These are phyloP conservation scores for Bruguiera hainesii DNA, from an alignment of 441 rosid species.

Conservation along the genomic window DNA sequence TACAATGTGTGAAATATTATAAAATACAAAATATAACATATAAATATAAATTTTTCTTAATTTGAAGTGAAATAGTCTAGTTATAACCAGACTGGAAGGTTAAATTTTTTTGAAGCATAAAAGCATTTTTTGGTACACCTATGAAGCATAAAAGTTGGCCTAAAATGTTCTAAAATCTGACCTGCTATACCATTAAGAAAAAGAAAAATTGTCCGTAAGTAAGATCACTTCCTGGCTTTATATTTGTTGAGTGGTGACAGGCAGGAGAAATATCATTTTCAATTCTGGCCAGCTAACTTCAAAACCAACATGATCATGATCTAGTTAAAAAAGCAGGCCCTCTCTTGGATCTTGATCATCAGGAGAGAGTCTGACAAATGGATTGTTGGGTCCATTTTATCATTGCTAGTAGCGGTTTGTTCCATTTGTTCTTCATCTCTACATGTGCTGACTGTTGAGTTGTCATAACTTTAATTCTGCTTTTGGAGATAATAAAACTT, in stretches of 20 bases:
- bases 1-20: no score
- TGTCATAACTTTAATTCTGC: background rate
- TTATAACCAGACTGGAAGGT: no score
- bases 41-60: no score
- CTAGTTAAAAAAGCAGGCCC: background rate
- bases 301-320: conserved; percentile 6
- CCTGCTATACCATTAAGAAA: background rate
- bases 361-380: background rate
- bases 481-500: background rate
- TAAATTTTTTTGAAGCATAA: no score
- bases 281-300: background rate
- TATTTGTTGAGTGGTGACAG: conserved; percentile 1
- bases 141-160: no score
- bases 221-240: background rate
- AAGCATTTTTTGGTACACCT: no score
- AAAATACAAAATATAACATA: no score
- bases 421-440: background rate
- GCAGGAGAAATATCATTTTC: conserved; percentile 14
- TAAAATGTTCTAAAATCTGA: no score
- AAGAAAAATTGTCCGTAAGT: background rate
- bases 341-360: background rate
- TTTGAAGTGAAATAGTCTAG: no score
- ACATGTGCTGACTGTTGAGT: background rate
- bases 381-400: conserved; percentile 9
- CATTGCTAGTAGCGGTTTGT: background rate